A percentile compares a stretch with the other conserved stretches of the same genome.
phyloP scores from a whole-genome alignment of 2,329 filamentous ascomycete species.

The Aspergillus vadensis region DNA sequence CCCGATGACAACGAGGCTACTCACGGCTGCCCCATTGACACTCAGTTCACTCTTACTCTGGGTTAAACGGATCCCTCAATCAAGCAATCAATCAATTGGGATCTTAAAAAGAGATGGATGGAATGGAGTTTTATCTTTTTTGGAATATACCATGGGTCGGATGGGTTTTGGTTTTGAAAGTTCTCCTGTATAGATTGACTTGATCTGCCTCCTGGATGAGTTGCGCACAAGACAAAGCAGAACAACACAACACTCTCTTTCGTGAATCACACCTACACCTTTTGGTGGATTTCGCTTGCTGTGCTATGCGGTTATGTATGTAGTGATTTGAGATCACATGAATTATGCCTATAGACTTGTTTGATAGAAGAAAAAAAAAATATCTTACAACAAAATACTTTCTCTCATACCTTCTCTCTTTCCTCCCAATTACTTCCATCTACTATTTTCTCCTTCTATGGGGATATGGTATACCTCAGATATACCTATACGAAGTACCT shows the following conservation, averaged over 20 bases:
- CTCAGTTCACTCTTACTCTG: conserved; percentile 37
- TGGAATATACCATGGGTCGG: not conserved
- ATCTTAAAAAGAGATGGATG: not conserved
- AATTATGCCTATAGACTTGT: conserved; percentile 2
- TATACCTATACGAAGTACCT: no score
- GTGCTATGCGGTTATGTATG: conserved; percentile 8
- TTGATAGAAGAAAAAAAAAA: not conserved
- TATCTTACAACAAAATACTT: not conserved
- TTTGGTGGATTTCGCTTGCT: not conserved
- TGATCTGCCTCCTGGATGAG: not conserved
- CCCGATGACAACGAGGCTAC: conserved; percentile 46
- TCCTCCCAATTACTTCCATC: no score
- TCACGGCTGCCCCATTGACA: conserved; percentile 41
- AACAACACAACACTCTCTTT: not conserved
- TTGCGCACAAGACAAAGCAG: not conserved
- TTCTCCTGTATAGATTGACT: not conserved
- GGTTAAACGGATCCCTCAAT: conserved; percentile 18
- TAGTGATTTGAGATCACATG: conserved; percentile 12
- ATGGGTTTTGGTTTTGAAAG: not conserved
- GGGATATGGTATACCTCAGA: no score
- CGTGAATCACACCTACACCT: not conserved
- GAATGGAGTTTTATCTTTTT: not conserved
- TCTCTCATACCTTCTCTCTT: no score
- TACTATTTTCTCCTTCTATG: no score
- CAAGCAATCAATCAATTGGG: not conserved